Evolutionary conservation across 73 alveolate species (phyloP).

Genomic region (Tetrahymena thermophila): DNA sequence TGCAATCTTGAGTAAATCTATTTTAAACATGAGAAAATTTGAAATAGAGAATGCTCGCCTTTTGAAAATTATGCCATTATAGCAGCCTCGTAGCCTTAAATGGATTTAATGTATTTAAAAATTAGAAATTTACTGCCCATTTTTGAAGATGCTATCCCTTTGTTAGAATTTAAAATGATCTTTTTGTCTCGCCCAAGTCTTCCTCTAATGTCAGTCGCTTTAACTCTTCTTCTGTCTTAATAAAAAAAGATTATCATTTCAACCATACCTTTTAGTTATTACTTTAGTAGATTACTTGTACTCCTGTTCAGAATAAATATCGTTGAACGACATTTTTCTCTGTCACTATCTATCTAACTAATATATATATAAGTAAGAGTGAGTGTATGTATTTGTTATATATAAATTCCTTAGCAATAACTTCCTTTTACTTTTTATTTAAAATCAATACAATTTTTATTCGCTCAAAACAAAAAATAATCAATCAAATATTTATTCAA

Average conservation of each 20-base stretch:
- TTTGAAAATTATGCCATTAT: background rate
- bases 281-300: background rate
- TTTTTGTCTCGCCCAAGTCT: slow-evolving; percentile 24
- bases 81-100: background rate
- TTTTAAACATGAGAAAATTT: background rate
- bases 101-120: background rate
- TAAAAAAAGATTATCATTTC: background rate
- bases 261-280: background rate
- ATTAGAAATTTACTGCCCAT: slow-evolving; percentile 12
- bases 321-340: slow-evolving; percentile 3
- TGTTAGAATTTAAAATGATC: slow-evolving; percentile 17
- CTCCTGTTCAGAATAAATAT: background rate
- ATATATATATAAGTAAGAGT: no score
- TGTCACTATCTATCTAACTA: background rate
- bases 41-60: background rate
- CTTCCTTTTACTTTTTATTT: background rate
- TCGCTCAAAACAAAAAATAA: background rate
- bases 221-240: slow-evolving; percentile 45
- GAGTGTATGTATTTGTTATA: background rate
- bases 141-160: slow-evolving; percentile 30
- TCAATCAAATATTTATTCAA: background rate
- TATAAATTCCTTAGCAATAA: background rate
- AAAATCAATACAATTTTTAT: background rate
- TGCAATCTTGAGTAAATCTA: background rate
- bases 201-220: slow-evolving; percentile 32